These are phyloP conservation scores for Macrocystidia cucumis DNA, from an alignment of 1,284 basidiomycete species.

Conservation along the genomic window DNA sequence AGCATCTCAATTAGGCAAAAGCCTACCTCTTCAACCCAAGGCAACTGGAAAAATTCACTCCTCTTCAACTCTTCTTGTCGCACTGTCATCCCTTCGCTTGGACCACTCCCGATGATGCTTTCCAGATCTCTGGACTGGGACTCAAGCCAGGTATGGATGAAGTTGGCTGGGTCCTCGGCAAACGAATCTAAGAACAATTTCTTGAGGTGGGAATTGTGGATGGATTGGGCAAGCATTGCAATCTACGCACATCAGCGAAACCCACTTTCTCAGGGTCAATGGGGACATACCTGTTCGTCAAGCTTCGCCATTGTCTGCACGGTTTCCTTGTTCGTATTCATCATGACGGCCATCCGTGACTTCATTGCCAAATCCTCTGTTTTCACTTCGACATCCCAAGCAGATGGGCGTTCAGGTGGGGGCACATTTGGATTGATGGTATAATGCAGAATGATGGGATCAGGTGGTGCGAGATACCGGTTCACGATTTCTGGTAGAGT, in stretches of 20 bases:
- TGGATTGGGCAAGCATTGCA: slow-evolving; percentile 69
- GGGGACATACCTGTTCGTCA: slow-evolving; percentile 76
- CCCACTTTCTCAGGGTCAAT: not conserved
- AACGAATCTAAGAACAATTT: slow-evolving; percentile 84
- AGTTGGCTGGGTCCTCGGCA: slow-evolving; percentile 70
- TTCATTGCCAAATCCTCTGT: slow-evolving; percentile 79
- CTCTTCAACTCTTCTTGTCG: slow-evolving; percentile 82
- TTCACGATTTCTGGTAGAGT: slow-evolving; percentile 85
- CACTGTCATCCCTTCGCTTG: slow-evolving; percentile 72
- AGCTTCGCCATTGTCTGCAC: slow-evolving; percentile 64
- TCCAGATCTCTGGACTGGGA: slow-evolving; percentile 90
- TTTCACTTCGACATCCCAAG: slow-evolving; percentile 88
- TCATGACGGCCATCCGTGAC: slow-evolving; percentile 69
- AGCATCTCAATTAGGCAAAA: not conserved
- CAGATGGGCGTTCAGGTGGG: slow-evolving; percentile 57
- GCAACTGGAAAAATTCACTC: slow-evolving; percentile 84
- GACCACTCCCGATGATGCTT: slow-evolving; percentile 81
- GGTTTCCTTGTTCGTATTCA: slow-evolving; percentile 67
- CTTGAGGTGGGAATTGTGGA: slow-evolving; percentile 83
- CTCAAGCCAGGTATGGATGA: slow-evolving; percentile 86
- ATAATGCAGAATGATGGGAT: slow-evolving; percentile 85
- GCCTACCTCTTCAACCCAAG: slow-evolving; percentile 75
- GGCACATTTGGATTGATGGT: slow-evolving; percentile 49
- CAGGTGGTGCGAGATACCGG: slow-evolving; percentile 69
- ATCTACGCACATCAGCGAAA: slow-evolving; percentile 46